These are phyloP conservation scores for Xylariaceae sp. DNA, from an alignment of 2,329 filamentous ascomycete species.

Conservation along the genomic window DNA sequence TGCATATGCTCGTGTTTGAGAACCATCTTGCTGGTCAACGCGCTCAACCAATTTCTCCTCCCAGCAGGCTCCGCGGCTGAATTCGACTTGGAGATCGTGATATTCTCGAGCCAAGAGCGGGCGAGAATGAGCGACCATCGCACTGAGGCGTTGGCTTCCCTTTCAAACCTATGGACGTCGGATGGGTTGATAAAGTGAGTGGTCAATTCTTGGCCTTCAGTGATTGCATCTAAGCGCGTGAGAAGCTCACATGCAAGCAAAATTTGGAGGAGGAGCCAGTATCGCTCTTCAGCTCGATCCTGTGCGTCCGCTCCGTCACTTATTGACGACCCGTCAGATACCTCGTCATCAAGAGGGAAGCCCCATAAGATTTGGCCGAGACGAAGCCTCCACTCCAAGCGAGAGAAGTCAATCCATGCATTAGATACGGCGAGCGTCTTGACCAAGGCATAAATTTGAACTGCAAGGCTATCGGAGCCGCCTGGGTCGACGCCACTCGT, in stretches of 20 bases:
- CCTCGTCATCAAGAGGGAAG: constrained; percentile 43
- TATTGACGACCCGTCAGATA: constrained; percentile 48
- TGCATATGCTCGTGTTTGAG: constrained; percentile 35
- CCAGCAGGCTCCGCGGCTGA: constrained; percentile 30
- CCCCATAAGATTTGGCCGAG: constrained; percentile 69
- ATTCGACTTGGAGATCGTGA: constrained; percentile 48
- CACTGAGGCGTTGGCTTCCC: constrained; percentile 55
- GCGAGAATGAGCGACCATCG: constrained; percentile 63
- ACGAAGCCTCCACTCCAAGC: constrained; percentile 69
- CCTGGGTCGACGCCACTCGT: constrained; percentile 50
- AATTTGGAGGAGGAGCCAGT: constrained; percentile 63
- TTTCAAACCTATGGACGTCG: constrained; percentile 56
- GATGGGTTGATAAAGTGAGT: constrained; percentile 46
- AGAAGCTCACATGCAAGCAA: constrained; percentile 61
- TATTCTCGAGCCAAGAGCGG: constrained; percentile 63
- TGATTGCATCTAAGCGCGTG: constrained; percentile 57
- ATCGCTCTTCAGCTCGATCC: constrained; percentile 56
- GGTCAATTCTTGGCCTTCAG: constrained; percentile 53
- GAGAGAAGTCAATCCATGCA: constrained; percentile 69
- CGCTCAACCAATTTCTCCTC: constrained; percentile 49
- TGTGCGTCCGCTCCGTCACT: constrained; percentile 42
- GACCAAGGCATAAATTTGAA: constrained; percentile 65
- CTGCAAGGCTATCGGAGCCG: constrained; percentile 58
- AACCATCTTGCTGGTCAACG: constrained; percentile 50
- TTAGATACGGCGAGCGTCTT: constrained; percentile 59